A percentile compares a stretch with the other conserved stretches of the same genome.
phyloP scores from a whole-genome alignment of 805 yeast genomes.

The Pichia scutulata region DNA sequence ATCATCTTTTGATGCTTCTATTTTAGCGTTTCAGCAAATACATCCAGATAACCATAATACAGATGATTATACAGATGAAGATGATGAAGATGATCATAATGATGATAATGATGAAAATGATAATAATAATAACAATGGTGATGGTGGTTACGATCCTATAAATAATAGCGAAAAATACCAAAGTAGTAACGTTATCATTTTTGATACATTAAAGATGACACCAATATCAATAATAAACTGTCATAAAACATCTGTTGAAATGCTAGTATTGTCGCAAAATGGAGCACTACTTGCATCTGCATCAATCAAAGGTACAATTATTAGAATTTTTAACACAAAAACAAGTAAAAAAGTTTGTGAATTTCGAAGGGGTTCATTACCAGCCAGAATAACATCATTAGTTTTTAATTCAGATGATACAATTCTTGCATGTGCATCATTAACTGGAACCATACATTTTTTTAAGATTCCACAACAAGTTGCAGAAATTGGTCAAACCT shows the following conservation, averaged over 20 bases:
- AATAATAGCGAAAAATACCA: neutral
- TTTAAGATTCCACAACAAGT: slow-evolving; percentile 32
- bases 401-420: slow-evolving; percentile 65
- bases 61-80: neutral
- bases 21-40: slow-evolving; percentile 49
- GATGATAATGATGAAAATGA: neutral
- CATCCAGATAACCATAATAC: slow-evolving; percentile 10
- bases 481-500: neutral
- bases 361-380: slow-evolving; percentile 81
- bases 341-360: slow-evolving; percentile 60
- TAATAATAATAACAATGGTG: too few relatives aligned
- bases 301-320: slow-evolving; percentile 82
- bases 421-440: slow-evolving; percentile 73
- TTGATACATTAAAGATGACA: slow-evolving; percentile 64
- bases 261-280: slow-evolving; percentile 59
- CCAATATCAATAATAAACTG: slow-evolving; percentile 82
- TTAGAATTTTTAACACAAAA: slow-evolving; percentile 67
- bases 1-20: slow-evolving; percentile 38
- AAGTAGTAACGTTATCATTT: slow-evolving; percentile 67
- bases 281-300: slow-evolving; percentile 84
- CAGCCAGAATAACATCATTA: slow-evolving; percentile 70
- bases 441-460: slow-evolving; percentile 89
- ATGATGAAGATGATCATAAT: neutral
- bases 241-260: slow-evolving; percentile 70
- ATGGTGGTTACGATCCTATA: neutral